Conservation (phyloP, 148 eudicot genomes). For the Nepenthes gracilis region DNA sequence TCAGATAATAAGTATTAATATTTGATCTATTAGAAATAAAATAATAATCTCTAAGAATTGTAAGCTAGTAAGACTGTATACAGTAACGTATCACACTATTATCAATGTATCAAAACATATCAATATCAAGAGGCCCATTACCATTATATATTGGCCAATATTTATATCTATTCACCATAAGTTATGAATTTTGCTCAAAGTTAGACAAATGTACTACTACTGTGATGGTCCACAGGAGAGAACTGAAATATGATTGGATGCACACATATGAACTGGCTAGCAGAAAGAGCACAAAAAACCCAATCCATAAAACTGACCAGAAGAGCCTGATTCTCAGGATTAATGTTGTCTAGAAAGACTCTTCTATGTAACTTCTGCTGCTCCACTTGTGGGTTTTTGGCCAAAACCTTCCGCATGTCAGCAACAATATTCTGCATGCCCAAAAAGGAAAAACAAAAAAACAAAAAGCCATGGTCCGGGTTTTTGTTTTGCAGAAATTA, state of each 20-base stretch:
- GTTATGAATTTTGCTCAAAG: too few relatives aligned
- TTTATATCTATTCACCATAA: too few relatives aligned
- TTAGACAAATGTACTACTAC: too few relatives aligned
- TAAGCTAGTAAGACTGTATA: too few relatives aligned
- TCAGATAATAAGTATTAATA: too few relatives aligned
- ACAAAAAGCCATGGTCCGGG: too few relatives aligned
- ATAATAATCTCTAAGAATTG: too few relatives aligned
- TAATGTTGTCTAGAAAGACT: conserved; percentile 68
- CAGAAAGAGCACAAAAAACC: not conserved
- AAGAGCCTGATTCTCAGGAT: conserved; percentile 90
- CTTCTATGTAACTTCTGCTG: conserved; percentile 90
- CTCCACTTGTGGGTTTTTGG: conserved; percentile 92
- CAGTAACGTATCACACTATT: too few relatives aligned
- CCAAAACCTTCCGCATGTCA: conserved; percentile 94
- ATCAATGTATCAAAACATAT: too few relatives aligned
- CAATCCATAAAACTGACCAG: conserved; percentile 24
- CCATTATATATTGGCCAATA: too few relatives aligned
- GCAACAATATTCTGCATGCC: conserved; percentile 73
- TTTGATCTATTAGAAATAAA: too few relatives aligned
- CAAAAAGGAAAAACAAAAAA: not conserved
- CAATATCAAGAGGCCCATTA: too few relatives aligned
- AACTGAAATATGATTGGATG: not conserved
- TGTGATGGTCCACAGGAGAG: not conserved
- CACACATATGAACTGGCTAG: not conserved
- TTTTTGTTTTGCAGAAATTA: not conserved